These are phyloP conservation scores for Lichtheimia hyalospora DNA, from an alignment of 371 early-diverging fungal genomes.

Conservation along the genomic window DNA sequence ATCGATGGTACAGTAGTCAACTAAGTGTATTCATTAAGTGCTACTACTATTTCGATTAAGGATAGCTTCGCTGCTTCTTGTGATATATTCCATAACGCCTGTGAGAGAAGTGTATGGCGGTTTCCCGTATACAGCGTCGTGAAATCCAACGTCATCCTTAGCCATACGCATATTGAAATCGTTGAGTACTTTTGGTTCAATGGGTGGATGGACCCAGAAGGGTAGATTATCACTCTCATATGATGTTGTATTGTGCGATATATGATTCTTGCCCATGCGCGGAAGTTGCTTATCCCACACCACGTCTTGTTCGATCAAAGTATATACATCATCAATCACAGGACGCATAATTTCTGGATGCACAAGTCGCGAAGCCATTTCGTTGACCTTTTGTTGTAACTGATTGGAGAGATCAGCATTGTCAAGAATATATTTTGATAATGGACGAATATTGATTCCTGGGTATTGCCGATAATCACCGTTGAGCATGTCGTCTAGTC, in stretches of 20 bases:
- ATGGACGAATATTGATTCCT: slow-evolving; percentile 11
- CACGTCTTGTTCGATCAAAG: slow-evolving; percentile 30
- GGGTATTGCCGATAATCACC: slow-evolving; percentile 26
- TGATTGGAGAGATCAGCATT: slow-evolving; percentile 20
- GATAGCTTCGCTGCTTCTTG: too few species aligned
- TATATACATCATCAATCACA: slow-evolving; percentile 17
- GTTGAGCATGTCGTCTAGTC: slow-evolving; percentile 13
- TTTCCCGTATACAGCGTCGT: slow-evolving; percentile 19
- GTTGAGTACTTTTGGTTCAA: too few species aligned
- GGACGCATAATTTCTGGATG: slow-evolving; percentile 17
- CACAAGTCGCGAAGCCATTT: slow-evolving; percentile 8
- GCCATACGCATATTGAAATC: too few species aligned
- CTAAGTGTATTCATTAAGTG: too few species aligned
- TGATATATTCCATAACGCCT: slow-evolving; percentile 20
- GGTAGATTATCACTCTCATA: too few species aligned
- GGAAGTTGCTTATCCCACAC: slow-evolving; percentile 29
- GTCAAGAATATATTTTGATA: not conserved
- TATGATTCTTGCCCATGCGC: slow-evolving; percentile 2
- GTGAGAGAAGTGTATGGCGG: slow-evolving; percentile 8
- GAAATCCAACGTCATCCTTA: not conserved
- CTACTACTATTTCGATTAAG: too few species aligned
- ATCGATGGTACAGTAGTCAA: too few species aligned
- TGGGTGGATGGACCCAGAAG: too few species aligned
- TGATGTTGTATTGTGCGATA: too few species aligned
- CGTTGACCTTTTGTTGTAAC: slow-evolving; percentile 19